These are phyloP conservation scores for Encephalitozoon hellem DNA, from an alignment of 371 early-diverging fungal species.

Conservation along the genomic window DNA sequence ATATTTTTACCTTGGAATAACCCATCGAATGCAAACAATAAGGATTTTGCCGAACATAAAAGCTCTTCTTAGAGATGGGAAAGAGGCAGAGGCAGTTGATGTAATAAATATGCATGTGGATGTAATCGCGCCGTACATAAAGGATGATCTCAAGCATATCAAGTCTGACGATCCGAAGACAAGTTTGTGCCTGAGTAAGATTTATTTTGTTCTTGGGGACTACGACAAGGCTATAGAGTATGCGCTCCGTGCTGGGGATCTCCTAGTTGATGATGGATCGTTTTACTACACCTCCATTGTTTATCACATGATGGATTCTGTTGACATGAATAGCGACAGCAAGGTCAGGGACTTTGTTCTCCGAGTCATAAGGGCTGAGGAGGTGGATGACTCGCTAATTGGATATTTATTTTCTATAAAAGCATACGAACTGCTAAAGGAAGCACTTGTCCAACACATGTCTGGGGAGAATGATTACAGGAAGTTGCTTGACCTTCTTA, in stretches of 20 bases:
- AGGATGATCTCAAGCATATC: background rate
- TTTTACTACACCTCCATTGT: constrained; percentile 33
- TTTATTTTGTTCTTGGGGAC: constrained; percentile 25
- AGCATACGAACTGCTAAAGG: constrained; percentile 11
- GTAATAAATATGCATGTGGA: constrained; percentile 19
- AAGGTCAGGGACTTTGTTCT: constrained; percentile 16
- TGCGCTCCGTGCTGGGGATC: constrained; percentile 22
- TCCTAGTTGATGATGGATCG: constrained; percentile 3
- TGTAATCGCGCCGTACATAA: constrained; percentile 5
- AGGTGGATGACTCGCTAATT: background rate
- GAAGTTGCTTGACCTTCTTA: background rate
- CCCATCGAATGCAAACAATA: constrained; percentile 26
- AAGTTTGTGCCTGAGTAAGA: constrained; percentile 17
- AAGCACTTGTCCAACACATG: background rate
- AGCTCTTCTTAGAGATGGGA: constrained; percentile 10
- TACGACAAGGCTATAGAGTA: constrained; percentile 24
- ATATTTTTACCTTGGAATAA: background rate
- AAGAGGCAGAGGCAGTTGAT: constrained; percentile 12
- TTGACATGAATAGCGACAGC: background rate
- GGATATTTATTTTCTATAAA: constrained; percentile 35
- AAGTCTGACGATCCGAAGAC: background rate
- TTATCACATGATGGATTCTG: constrained; percentile 22
- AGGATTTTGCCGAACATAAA: constrained; percentile 31
- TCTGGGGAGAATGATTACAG: background rate
- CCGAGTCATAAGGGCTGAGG: background rate